These are phyloP conservation scores for Monosporozyma yasuniensis DNA, from an alignment of 805 yeast species.

Conservation along the genomic window DNA sequence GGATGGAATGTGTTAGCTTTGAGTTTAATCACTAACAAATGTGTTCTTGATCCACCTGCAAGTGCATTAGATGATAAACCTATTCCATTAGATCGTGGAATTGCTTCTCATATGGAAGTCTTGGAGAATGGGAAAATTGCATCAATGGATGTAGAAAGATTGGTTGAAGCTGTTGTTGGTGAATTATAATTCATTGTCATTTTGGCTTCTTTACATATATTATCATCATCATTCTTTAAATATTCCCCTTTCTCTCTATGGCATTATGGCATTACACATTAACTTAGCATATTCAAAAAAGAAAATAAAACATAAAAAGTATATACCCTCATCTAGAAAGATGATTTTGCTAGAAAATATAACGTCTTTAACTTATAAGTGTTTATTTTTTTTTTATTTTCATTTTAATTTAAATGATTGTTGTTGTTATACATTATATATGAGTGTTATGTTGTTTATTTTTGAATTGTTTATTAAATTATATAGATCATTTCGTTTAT, in stretches of 20 bases:
- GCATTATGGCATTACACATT: background rate
- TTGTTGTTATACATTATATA: background rate
- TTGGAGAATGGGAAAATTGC: slow-evolving; percentile 74
- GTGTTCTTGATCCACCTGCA: slow-evolving; percentile 61
- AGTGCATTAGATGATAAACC: slow-evolving; percentile 52
- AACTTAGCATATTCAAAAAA: background rate
- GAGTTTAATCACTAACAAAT: slow-evolving; percentile 78
- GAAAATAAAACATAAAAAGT: too few relatives aligned
- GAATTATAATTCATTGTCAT: slow-evolving; percentile 22
- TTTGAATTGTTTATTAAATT: background rate
- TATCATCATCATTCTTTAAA: background rate
- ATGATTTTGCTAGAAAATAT: background rate
- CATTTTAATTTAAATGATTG: too few relatives aligned
- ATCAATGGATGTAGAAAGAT: slow-evolving; percentile 64
- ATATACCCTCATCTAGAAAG: background rate
- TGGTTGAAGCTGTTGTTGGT: slow-evolving; percentile 56
- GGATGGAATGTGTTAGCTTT: slow-evolving; percentile 78
- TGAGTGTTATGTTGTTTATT: background rate
- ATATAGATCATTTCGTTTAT: slow-evolving; percentile 25
- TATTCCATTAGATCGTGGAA: slow-evolving; percentile 52
- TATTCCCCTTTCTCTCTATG: background rate
- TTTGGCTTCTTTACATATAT: background rate
- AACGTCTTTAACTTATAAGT: background rate
- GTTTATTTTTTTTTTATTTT: background rate
- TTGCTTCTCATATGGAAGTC: slow-evolving; percentile 90